phyloP scores from a whole-genome alignment of 345 rosid species.

The Schrenkiella parvula region DNA sequence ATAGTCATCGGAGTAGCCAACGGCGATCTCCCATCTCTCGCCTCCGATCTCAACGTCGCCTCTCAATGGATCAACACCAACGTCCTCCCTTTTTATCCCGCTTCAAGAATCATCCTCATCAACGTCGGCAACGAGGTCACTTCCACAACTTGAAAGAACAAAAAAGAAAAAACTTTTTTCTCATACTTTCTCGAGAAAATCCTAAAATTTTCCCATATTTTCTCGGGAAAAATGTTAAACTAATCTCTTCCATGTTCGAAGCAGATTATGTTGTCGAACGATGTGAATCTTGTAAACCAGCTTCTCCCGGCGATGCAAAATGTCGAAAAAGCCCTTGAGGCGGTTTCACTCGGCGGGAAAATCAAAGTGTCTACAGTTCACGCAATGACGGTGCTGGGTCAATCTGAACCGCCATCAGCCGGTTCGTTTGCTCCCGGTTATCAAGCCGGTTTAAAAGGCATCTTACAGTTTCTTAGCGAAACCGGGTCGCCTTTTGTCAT shows the following conservation, averaged over 20 bases:
- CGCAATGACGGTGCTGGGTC: slow-evolving; percentile 70
- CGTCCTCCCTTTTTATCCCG: slow-evolving; percentile 68
- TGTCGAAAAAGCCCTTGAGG: slow-evolving; percentile 55
- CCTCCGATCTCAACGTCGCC: slow-evolving; percentile 65
- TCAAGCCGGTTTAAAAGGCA: slow-evolving; percentile 47
- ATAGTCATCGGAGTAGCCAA: slow-evolving; percentile 66
- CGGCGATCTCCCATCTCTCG: slow-evolving; percentile 64
- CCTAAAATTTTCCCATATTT: too few species aligned
- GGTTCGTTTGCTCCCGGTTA: slow-evolving; percentile 53
- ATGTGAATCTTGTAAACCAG: slow-evolving; percentile 57
- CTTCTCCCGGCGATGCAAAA: slow-evolving; percentile 83
- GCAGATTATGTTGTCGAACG: slow-evolving; percentile 63
- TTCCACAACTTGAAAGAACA: not conserved
- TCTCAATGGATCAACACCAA: slow-evolving; percentile 62
- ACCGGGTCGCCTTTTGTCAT: slow-evolving; percentile 69
- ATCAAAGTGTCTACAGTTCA: slow-evolving; percentile 82
- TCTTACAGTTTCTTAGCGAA: slow-evolving; percentile 64
- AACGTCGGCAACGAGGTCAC: slow-evolving; percentile 63
- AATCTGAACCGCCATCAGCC: slow-evolving; percentile 85
- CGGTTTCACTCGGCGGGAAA: slow-evolving; percentile 60
- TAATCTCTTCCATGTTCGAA: not conserved
- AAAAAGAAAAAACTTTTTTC: not conserved
- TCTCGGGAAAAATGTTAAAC: not conserved
- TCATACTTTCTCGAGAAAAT: not conserved
- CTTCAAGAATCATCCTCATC: slow-evolving; percentile 64